Evolutionary conservation across 495 filamentous ascomycete genomes (phyloP).

Genomic region (Penicillium cataractarum): DNA sequence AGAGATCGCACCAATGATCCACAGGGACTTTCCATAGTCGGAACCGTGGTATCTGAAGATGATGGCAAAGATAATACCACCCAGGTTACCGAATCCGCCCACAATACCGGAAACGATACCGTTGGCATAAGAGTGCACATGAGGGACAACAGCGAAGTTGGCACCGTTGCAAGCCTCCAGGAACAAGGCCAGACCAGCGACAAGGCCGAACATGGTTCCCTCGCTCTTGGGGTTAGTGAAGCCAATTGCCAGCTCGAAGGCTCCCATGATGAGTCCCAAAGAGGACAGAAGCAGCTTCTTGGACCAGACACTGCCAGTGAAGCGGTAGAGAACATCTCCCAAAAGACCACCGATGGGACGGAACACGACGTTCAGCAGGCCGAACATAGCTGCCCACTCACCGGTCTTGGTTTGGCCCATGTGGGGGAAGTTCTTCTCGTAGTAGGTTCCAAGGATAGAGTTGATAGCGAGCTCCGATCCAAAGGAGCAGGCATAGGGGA

Average conservation of each 20-base stretch:
- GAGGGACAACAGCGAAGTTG: conserved; percentile 83
- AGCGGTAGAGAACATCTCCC: conserved; percentile 71
- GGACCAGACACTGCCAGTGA: conserved; percentile 63
- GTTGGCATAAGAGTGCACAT: conserved; percentile 77
- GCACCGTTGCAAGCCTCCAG: conserved; percentile 83
- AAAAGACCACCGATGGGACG: conserved; percentile 76
- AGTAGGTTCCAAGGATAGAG: conserved; percentile 79
- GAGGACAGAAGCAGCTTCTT: conserved; percentile 76
- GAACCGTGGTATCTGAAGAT: conserved; percentile 77
- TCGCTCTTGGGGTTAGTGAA: conserved; percentile 60
- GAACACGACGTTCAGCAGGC: conserved; percentile 78
- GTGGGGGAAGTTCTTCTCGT: conserved; percentile 71
- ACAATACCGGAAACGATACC: conserved; percentile 76
- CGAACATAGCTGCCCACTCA: conserved; percentile 88
- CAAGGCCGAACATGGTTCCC: conserved; percentile 73
- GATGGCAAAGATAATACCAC: conserved; percentile 83
- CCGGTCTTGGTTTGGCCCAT: conserved; percentile 75
- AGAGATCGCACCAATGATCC: conserved; percentile 81
- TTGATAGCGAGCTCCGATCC: conserved; percentile 87
- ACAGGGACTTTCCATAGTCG: conserved; percentile 69
- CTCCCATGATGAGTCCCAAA: conserved; percentile 65
- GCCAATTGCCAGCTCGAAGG: conserved; percentile 72
- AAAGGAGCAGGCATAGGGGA: conserved; percentile 84
- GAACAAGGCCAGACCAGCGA: conserved; percentile 77
- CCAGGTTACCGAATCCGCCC: conserved; percentile 80